Evolutionary conservation across 2,329 filamentous ascomycete genomes (phyloP).

Genomic region (Nothopassalora personata): DNA sequence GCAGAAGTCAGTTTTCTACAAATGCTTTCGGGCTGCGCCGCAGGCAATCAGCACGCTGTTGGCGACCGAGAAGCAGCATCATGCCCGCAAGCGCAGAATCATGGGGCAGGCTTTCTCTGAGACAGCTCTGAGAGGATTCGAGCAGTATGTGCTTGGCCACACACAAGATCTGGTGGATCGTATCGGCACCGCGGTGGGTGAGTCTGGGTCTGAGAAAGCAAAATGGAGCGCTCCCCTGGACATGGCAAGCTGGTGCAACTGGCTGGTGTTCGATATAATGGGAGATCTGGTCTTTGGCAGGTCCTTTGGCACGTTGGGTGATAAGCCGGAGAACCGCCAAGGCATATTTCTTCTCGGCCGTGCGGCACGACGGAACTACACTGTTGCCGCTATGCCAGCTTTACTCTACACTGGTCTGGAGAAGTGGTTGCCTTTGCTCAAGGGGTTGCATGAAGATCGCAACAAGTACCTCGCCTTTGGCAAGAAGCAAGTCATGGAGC

Average conservation of each 20-base stretch:
- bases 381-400: conserved; percentile 33
- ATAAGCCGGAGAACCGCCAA: conserved; percentile 30
- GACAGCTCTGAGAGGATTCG: conserved; percentile 19
- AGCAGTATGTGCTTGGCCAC: conserved; percentile 23
- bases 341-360: conserved; percentile 40
- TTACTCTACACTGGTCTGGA: conserved; percentile 22
- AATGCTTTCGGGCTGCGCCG: conserved; percentile 40
- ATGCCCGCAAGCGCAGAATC: conserved; percentile 43
- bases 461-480: conserved; percentile 27
- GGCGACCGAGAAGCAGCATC: conserved; percentile 40
- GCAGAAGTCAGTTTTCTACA: conserved; percentile 47
- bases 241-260: conserved; percentile 30
- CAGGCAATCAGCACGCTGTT: conserved; percentile 41
- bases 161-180: conserved; percentile 17
- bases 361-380: conserved; percentile 42
- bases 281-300: conserved; percentile 43
- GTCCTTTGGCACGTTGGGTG: conserved; percentile 26
- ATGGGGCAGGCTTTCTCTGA: conserved; percentile 44
- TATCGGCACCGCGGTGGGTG: conserved; percentile 7
- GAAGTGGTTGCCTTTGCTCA: conserved; percentile 21
- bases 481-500: conserved; percentile 25
- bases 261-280: conserved; percentile 49
- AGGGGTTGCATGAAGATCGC: conserved; percentile 22
- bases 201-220: conserved; percentile 8
- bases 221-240: conserved; percentile 22